These are phyloP conservation scores for Serendipita sp. DNA, from an alignment of 768 basidiomycete genomes.

Conservation along the genomic window DNA sequence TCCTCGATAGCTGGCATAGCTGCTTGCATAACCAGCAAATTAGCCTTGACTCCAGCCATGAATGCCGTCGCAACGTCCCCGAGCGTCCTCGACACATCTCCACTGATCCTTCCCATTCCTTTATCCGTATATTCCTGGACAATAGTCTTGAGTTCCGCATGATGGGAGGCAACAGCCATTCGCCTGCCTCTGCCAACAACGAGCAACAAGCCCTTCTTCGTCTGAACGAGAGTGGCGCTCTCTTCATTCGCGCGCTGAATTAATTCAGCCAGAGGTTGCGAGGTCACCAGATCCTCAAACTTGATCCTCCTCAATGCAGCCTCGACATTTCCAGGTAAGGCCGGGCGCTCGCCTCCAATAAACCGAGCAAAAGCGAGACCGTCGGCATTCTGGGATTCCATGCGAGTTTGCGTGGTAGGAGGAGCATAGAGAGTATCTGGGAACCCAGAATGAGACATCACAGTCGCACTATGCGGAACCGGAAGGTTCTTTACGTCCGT, in stretches of 20 bases:
- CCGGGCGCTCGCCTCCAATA: conserved; percentile 18
- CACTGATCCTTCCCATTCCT: conserved; percentile 21
- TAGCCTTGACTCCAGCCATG: conserved; percentile 42
- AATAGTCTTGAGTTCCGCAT: conserved; percentile 49
- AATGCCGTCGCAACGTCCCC: conserved; percentile 74
- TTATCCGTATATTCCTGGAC: conserved; percentile 34
- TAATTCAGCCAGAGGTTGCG: conserved; percentile 16
- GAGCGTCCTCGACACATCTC: conserved; percentile 64
- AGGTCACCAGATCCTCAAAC: conserved; percentile 19
- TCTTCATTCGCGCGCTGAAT: conserved; percentile 1
- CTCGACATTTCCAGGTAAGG: background rate
- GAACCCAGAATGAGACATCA: conserved; percentile 22
- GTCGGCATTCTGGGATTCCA: conserved; percentile 78
- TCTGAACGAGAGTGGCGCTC: background rate
- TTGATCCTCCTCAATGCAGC: conserved; percentile 18
- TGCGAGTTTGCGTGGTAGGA: conserved; percentile 40
- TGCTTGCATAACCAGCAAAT: conserved; percentile 56
- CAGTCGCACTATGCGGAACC: conserved; percentile 14
- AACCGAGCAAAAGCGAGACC: conserved; percentile 58
- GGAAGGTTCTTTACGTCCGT: conserved; percentile 15
- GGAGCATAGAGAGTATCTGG: conserved; percentile 60
- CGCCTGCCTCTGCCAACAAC: conserved; percentile 61
- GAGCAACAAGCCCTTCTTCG: conserved; percentile 35
- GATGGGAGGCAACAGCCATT: conserved; percentile 57
- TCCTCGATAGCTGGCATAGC: background rate